A percentile compares a stretch with the other conserved stretches of the same genome.
phyloP scores from a whole-genome alignment of 352 stramenopile species.

The Phytophthora palmivora region DNA sequence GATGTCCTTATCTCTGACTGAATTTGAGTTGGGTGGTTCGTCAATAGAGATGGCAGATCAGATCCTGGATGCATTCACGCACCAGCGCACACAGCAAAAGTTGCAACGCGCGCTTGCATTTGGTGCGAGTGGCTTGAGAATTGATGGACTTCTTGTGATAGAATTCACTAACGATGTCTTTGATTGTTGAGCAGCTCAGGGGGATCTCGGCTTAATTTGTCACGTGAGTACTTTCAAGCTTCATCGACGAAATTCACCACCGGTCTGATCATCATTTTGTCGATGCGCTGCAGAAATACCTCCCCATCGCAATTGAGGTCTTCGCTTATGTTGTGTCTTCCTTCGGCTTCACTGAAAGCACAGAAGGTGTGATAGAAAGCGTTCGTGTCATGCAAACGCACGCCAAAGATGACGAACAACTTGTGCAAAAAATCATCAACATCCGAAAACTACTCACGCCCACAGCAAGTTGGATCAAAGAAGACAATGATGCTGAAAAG shows the following conservation, averaged over 20 bases:
- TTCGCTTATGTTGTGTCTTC: conserved; percentile 47
- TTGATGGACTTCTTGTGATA: not conserved
- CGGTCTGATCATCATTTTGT: not conserved
- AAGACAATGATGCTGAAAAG: conserved; percentile 56
- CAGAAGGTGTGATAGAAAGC: conserved; percentile 61
- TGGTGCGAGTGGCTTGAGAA: conserved; percentile 25
- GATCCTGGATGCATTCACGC: conserved; percentile 54
- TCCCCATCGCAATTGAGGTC: conserved; percentile 51
- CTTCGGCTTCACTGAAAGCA: conserved; percentile 52
- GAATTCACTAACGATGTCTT: not conserved
- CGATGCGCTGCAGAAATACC: conserved; percentile 45
- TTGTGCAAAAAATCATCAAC: conserved; percentile 50
- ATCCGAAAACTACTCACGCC: conserved; percentile 61
- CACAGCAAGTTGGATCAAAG: conserved; percentile 57
- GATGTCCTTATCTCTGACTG: not conserved
- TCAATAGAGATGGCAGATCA: conserved; percentile 54
- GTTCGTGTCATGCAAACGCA: conserved; percentile 47
- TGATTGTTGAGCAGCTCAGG: conserved; percentile 33
- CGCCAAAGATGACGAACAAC: conserved; percentile 46
- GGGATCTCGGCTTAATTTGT: conserved; percentile 55
- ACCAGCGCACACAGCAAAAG: conserved; percentile 44
- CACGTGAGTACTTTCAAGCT: conserved; percentile 27
- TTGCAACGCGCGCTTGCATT: conserved; percentile 46
- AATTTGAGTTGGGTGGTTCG: not conserved
- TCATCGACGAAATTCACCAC: not conserved